Base-by-base conservation (phyloP, 768 basidiomycete species). In the Lentinus brumalis region DNA sequence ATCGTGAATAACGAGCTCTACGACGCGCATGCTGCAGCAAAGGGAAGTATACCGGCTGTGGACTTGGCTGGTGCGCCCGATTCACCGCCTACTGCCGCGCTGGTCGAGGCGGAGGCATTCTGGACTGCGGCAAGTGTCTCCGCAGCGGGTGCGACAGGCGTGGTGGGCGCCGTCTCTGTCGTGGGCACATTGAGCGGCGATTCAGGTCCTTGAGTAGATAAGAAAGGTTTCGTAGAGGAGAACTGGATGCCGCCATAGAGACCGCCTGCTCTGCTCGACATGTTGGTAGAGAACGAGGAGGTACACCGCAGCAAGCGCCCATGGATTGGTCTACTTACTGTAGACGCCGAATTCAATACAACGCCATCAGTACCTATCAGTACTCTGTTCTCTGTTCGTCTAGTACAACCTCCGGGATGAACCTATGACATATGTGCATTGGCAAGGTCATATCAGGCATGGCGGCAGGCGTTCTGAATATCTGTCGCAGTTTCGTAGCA, bases 231-330 rank as follows among this genome's bases (percentile, higher is more conserved):
- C 44, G 82, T 79, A 57, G 87, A 85, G 29, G 90, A 90, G 76
- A 94, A 93, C 57, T 91, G 89, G 66, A 93, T 90, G 69, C 92
- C 92, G 49, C 92, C 91, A 67, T 93, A 94, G 56, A 94, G 82
- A 52, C 92, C 91, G 53, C 92, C 92, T 56, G 89, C 89, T 81
- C 85, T 83, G 77, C 86, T 84, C 51, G 87, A 88, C 86, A 90
- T 89, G 69, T 71, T 80, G 74, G 75, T 60, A 31, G 60, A 41
- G 63, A 61, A 42, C 35, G 47, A 55, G 50, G 26, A 30, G 42
- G 47, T 51, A 52, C 41, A 53, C 56, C 46, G 44, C 21, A n/a
- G 11, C 44, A 35, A 26, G 49, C 53, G 52, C 44, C 41, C 21
- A n/a, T 53, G 53, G 46, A 50, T 50, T 16, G n/a, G 11, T 31